Percentiles rank a stretch among this genome's conserved stretches.
These are phyloP conservation scores for Fusarium hostae DNA, from an alignment of 2,329 filamentous ascomycete genomes.

Conservation along the genomic window DNA sequence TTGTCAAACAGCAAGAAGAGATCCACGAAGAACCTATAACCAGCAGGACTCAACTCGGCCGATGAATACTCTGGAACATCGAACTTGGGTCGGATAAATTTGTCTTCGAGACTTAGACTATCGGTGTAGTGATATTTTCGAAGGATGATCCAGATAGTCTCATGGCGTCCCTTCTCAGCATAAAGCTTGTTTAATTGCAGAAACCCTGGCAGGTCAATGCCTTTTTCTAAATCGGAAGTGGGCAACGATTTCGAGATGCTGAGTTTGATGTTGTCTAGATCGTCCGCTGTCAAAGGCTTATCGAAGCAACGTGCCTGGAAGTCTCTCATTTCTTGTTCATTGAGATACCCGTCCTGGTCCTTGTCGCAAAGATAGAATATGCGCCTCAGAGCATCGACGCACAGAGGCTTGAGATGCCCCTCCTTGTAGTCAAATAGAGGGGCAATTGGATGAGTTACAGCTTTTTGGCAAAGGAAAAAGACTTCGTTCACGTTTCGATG, in stretches of 20 bases:
- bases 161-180: conserved; percentile 95
- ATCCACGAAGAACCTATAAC: conserved; percentile 98
- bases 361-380: conserved; percentile 97
- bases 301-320: conserved; percentile 95
- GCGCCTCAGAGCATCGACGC: conserved; percentile 84
- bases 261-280: conserved; percentile 90
- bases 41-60: conserved; percentile 90
- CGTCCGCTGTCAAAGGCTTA: conserved; percentile 81
- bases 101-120: conserved; percentile 90
- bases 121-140: conserved; percentile 97
- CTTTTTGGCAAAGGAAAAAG: conserved; percentile 98
- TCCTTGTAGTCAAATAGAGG: conserved; percentile 98
- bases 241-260: conserved; percentile 79
- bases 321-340: conserved; percentile 87
- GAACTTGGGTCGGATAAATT: conserved; percentile 90
- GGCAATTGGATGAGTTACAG: conserved; percentile 95
- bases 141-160: conserved; percentile 98
- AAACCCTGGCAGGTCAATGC: conserved; percentile 86
- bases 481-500: conserved; percentile 95
- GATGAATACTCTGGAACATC: conserved; percentile 93
- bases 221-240: conserved; percentile 70
- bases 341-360: conserved; percentile 93
- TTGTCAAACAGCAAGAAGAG: conserved; percentile 95
- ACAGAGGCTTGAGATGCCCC: conserved; percentile 84
- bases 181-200: conserved; percentile 94